Percentiles rank a stretch among this genome's conserved stretches.
phyloP scores from a whole-genome alignment of 106 monocot genomes.

The Platanthera guangdongensis region DNA sequence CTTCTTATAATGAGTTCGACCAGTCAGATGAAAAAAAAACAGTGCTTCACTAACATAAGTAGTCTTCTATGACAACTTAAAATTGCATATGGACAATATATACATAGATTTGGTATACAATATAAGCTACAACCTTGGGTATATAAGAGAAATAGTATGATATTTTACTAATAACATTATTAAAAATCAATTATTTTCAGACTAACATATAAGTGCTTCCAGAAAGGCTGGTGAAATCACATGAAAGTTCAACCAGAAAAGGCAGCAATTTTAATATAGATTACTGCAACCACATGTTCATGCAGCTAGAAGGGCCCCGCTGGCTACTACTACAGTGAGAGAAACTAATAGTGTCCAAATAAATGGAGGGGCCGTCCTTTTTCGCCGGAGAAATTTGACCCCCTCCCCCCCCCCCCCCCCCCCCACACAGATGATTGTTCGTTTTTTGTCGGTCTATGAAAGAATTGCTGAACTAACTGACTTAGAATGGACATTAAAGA shows the following conservation, averaged over 20 bases:
- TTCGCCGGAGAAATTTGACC: background rate
- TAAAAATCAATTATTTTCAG: too few species aligned
- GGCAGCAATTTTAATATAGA: background rate
- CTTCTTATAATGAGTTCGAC: background rate
- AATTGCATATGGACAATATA: background rate
- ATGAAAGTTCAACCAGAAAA: constrained; percentile 37
- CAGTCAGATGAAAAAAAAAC: background rate
- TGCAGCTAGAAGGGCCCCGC: background rate
- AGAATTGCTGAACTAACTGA: background rate
- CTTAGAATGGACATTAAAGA: background rate
- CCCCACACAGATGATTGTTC: background rate
- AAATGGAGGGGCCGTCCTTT: background rate
- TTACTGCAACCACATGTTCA: background rate
- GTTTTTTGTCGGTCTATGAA: background rate
- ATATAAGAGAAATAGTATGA: background rate
- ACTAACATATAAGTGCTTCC: constrained; percentile 4
- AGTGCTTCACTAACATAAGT: background rate
- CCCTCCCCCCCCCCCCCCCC: too few species aligned
- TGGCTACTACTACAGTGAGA: background rate
- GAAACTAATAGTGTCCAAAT: background rate
- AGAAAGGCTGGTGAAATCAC: constrained; percentile 30
- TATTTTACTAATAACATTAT: background rate
- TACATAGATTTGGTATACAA: background rate
- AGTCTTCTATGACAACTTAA: background rate
- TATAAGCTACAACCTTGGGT: background rate